Evolutionary conservation across 768 basidiomycete genomes (phyloP).

Genomic region (Dendrothele bispora): DNA sequence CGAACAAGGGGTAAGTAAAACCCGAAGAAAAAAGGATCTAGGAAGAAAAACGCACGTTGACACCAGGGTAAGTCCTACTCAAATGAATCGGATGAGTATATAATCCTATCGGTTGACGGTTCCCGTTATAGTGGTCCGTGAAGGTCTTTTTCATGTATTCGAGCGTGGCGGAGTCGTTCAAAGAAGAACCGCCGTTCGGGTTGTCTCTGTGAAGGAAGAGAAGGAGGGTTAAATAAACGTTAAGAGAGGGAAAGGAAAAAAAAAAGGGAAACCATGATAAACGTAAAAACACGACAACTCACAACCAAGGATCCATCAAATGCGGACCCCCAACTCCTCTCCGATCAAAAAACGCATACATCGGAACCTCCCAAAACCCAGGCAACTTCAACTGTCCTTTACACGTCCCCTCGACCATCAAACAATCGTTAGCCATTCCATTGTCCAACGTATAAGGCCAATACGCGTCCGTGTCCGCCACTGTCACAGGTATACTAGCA

Average conservation of each 20-base stretch:
- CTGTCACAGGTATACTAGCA: constrained; percentile 64
- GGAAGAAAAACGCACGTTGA: constrained; percentile 43
- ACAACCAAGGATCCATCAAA: constrained; percentile 86
- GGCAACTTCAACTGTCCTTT: constrained; percentile 70
- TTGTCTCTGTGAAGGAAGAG: constrained; percentile 36
- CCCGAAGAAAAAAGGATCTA: not conserved
- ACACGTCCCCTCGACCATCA: constrained; percentile 54
- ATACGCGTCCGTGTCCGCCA: constrained; percentile 66
- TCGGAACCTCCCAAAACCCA: constrained; percentile 84
- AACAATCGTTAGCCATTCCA: constrained; percentile 78
- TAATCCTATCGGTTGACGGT: constrained; percentile 77
- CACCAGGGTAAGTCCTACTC: too few relatives aligned
- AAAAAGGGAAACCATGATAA: too few relatives aligned
- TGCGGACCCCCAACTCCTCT: constrained; percentile 55
- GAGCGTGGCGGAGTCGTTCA: constrained; percentile 65
- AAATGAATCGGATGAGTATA: constrained; percentile 85
- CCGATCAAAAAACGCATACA: constrained; percentile 76
- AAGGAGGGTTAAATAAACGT: too few relatives aligned
- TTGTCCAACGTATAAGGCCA: constrained; percentile 85
- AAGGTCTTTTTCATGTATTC: constrained; percentile 76
- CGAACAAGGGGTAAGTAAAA: constrained; percentile 9
- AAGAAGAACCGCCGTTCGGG: constrained; percentile 47
- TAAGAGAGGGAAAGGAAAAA: too few relatives aligned
- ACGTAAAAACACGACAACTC: constrained; percentile 25
- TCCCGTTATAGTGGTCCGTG: constrained; percentile 69